These are phyloP conservation scores for Thalassiosira mediterranea DNA, from an alignment of 352 stramenopile species.

Conservation along the genomic window DNA sequence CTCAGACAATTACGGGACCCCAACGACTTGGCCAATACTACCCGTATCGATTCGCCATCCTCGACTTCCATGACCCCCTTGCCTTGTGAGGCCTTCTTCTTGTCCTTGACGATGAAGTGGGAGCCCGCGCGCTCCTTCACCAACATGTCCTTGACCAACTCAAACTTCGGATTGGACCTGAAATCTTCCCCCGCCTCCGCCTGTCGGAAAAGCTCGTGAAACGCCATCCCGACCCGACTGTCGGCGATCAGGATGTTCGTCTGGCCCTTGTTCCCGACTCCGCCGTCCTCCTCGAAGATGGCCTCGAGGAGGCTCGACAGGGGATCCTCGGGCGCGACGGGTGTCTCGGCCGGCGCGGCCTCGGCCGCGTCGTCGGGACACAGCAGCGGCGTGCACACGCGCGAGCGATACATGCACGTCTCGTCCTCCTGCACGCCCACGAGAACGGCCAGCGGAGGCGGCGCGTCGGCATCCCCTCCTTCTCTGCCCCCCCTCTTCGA, in stretches of 20 bases:
- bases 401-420: conserved; percentile 48
- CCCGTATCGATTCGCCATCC: conserved; percentile 60
- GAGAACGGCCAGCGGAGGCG: conserved; percentile 26
- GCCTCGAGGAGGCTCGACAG: conserved; percentile 21
- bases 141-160: conserved; percentile 23
- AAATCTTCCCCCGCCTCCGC: conserved; percentile 12
- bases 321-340: conserved; percentile 4
- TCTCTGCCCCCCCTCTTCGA: conserved; percentile 18
- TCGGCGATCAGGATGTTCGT: conserved; percentile 32
- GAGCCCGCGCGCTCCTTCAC: background rate
- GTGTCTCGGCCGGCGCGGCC: background rate
- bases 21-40: conserved; percentile 61
- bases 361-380: conserved; percentile 16
- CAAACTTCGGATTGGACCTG: conserved; percentile 15
- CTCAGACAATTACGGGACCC: conserved; percentile 36
- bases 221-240: conserved; percentile 10
- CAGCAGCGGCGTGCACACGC: conserved; percentile 52
- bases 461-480: background rate
- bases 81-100: background rate
- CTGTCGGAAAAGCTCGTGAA: conserved; percentile 38
- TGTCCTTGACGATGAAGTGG: background rate
- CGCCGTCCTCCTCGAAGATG: conserved; percentile 36
- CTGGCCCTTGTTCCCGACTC: conserved; percentile 8
- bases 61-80: background rate
- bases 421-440: conserved; percentile 45